These are phyloP conservation scores for Aaosphaeria pasadenensis DNA, from an alignment of 2,329 filamentous ascomycete species.

Conservation along the genomic window DNA sequence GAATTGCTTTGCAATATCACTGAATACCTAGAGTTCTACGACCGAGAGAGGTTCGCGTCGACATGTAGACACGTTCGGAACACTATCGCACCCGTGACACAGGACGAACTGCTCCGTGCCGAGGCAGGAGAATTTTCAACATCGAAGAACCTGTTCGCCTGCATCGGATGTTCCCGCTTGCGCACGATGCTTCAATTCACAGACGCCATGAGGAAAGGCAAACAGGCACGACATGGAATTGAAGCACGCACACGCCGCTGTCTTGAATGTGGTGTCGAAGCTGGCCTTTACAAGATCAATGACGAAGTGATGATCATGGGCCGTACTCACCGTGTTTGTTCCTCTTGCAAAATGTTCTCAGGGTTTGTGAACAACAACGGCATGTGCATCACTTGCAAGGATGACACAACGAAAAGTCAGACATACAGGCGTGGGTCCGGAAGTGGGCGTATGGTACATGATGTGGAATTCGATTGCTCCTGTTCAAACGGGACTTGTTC, in stretches of 20 bases:
- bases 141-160: constrained; percentile 17
- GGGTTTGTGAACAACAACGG: too few species aligned
- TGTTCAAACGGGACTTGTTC: too few species aligned
- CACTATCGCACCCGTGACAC: constrained; percentile 15
- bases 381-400: too few species aligned
- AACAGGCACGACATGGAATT: constrained; percentile 17
- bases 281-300: constrained; percentile 16
- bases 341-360: neutral
- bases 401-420: too few species aligned
- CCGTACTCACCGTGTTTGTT: neutral
- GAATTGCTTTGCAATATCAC: constrained; percentile 22
- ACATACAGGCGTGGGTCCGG: too few species aligned
- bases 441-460: too few species aligned
- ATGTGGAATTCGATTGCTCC: too few species aligned
- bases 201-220: constrained; percentile 29
- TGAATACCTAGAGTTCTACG: constrained; percentile 17
- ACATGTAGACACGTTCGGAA: constrained; percentile 17
- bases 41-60: constrained; percentile 12
- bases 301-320: constrained; percentile 18
- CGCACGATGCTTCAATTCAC: constrained; percentile 17
- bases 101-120: constrained; percentile 17
- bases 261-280: constrained; percentile 22
- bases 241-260: constrained; percentile 22
- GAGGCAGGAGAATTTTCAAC: constrained; percentile 18
- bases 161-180: constrained; percentile 18